A percentile compares a stretch with the other conserved stretches of the same genome.
phyloP scores from a whole-genome alignment of 345 rosid genomes.

The Sisymbrium altissimum region DNA sequence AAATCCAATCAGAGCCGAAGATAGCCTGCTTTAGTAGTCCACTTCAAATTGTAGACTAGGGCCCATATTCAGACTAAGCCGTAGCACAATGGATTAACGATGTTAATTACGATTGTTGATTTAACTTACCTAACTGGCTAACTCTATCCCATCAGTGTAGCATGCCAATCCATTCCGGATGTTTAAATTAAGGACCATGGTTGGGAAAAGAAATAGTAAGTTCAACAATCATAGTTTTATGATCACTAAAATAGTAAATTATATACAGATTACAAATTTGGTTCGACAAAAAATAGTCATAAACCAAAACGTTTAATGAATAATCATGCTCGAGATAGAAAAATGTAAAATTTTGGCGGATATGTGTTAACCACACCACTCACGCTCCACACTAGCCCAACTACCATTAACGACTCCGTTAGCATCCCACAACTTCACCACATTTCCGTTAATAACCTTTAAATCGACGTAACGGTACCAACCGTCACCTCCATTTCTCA shows the following conservation, averaged over 20 bases:
- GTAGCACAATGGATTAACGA: no score
- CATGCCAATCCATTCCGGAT: no score
- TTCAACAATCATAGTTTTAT: constrained; percentile 1
- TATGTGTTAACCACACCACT: background rate
- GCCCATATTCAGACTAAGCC: no score
- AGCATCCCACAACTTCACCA: constrained; percentile 74
- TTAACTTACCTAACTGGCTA: no score
- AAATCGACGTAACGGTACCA: constrained; percentile 66
- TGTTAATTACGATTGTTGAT: no score
- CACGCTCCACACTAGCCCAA: constrained; percentile 1
- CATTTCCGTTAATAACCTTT: constrained; percentile 50
- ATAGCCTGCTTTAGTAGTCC: no score
- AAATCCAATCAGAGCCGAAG: no score
- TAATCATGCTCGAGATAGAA: background rate
- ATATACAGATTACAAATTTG: constrained; percentile 13
- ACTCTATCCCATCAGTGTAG: no score
- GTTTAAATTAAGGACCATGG: no score
- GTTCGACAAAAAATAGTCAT: background rate
- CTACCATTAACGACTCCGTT: constrained; percentile 19
- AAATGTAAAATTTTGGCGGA: background rate
- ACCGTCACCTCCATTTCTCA: constrained; percentile 44
- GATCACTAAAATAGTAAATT: background rate
- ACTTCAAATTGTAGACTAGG: no score
- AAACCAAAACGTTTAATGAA: background rate
- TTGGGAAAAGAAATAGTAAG: background rate